Evolutionary conservation across 805 yeast genomes (phyloP).

Genomic region (Schwanniomyces polymorphus): DNA sequence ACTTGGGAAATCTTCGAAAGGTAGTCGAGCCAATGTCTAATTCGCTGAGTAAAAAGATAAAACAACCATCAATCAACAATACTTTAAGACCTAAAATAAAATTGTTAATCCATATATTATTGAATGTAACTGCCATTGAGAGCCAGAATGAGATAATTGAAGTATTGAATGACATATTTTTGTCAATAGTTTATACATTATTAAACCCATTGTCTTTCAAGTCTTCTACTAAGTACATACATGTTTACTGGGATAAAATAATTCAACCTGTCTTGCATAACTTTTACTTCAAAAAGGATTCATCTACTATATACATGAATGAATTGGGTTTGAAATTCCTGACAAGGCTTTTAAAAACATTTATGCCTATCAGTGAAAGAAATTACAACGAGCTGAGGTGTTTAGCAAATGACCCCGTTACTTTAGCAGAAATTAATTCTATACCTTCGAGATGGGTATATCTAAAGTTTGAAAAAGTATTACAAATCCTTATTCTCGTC

Average conservation of each 20-base stretch:
- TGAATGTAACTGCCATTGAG: constrained; percentile 19
- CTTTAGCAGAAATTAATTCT: constrained; percentile 28
- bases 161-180: constrained; percentile 25
- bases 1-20: constrained; percentile 16
- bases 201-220: constrained; percentile 11
- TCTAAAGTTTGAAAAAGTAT: constrained; percentile 27
- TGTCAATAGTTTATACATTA: constrained; percentile 19
- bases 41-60: constrained; percentile 7
- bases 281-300: constrained; percentile 33
- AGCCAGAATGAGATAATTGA: constrained; percentile 24
- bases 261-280: constrained; percentile 28
- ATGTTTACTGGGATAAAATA: constrained; percentile 38
- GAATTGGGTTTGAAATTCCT: constrained; percentile 29
- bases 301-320: constrained; percentile 21
- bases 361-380: constrained; percentile 17
- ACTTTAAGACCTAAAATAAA: constrained; percentile 22
- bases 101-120: constrained; percentile 28
- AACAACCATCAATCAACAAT: constrained; percentile 12
- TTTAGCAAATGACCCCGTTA: constrained; percentile 30
- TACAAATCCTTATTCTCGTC: constrained; percentile 22
- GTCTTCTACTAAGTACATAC: constrained; percentile 22
- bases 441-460: constrained; percentile 35
- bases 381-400: constrained; percentile 27
- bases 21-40: constrained; percentile 15
- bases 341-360: constrained; percentile 21